Evolutionary conservation across 2,329 filamentous ascomycete genomes (phyloP).

Genomic region (Cladophialophora exuberans): DNA sequence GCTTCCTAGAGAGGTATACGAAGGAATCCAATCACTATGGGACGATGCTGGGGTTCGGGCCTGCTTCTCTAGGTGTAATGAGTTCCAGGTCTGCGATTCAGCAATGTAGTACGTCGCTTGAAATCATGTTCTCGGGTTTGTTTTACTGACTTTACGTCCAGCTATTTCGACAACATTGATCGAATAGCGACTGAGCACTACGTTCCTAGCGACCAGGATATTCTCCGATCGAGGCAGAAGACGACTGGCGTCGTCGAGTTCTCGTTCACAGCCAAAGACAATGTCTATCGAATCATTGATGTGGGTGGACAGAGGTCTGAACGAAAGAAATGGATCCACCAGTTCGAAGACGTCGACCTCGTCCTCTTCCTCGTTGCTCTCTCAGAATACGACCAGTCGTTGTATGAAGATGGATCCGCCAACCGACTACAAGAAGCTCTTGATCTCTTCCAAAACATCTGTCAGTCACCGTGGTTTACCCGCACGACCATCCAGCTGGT

Average conservation of each 20-base stretch:
- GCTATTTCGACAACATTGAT: conserved; percentile 94
- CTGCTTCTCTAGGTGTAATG: conserved; percentile 91
- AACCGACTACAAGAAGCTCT: conserved; percentile 75
- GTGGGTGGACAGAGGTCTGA: conserved; percentile 94
- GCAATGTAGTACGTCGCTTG: conserved; percentile 78
- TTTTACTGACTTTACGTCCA: conserved; percentile 49
- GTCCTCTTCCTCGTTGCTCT: conserved; percentile 97
- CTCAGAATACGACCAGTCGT: conserved; percentile 92
- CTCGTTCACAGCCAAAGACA: conserved; percentile 81
- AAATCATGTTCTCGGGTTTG: neutral
- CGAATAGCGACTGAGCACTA: conserved; percentile 90
- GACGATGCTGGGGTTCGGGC: conserved; percentile 89
- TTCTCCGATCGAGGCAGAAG: conserved; percentile 93
- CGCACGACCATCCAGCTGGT: conserved; percentile 74
- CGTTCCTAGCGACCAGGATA: conserved; percentile 92
- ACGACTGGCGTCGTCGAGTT: conserved; percentile 97
- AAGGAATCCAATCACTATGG: conserved; percentile 89
- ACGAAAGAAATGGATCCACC: conserved; percentile 99
- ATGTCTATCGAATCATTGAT: conserved; percentile 97
- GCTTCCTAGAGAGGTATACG: conserved; percentile 89
- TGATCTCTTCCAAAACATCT: conserved; percentile 72
- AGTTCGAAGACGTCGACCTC: conserved; percentile 96
- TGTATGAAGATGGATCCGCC: conserved; percentile 94
- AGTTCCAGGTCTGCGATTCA: conserved; percentile 96
- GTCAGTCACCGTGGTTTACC: conserved; percentile 72